Conservation (phyloP, 805 yeast species). For the Candida silvicultrix region DNA sequence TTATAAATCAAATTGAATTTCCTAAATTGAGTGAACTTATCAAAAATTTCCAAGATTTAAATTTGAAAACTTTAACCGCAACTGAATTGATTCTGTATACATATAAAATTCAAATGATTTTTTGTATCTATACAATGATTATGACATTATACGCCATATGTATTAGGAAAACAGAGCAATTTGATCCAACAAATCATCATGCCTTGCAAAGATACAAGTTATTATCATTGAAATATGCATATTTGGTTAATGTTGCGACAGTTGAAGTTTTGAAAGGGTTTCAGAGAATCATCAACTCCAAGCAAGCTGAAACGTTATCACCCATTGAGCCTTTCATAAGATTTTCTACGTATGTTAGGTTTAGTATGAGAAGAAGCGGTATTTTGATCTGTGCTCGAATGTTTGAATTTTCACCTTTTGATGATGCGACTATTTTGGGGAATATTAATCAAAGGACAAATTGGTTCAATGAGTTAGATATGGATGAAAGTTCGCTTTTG, state of each 20-base stretch:
- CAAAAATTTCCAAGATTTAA: not conserved
- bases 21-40: not conserved
- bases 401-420: not conserved
- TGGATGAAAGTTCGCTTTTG: not conserved
- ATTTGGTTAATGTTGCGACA: not conserved
- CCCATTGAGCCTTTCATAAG: not conserved
- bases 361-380: not conserved
- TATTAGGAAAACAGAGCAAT: not conserved
- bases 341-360: not conserved
- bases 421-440: not conserved
- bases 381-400: not conserved
- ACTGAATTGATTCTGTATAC: not conserved
- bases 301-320: not conserved
- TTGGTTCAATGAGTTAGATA: not conserved
- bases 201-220: not conserved
- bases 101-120: not conserved
- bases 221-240: not conserved
- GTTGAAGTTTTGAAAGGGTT: not conserved
- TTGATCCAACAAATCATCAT: not conserved
- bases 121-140: not conserved
- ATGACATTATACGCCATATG: not conserved
- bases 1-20: not conserved
- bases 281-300: not conserved
- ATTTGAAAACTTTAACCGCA: not conserved
- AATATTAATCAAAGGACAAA: not conserved